Evolutionary conservation across 345 rosid species (phyloP), one percentile per base, ranked within the genome.

Genomic region (Carallia pectinifolia): DNA sequence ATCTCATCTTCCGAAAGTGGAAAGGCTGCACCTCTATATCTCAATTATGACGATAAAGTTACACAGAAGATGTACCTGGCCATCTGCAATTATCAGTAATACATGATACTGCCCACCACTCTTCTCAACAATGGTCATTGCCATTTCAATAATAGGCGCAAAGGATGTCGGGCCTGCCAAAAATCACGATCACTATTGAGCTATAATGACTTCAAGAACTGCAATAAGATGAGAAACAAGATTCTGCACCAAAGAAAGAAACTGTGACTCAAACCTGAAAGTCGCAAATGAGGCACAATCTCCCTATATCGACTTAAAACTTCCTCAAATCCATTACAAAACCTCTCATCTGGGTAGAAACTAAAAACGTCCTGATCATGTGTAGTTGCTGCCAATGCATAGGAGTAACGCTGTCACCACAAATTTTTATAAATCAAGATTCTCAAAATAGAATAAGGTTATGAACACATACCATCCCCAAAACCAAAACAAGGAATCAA

Each of bases 71-170:
- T 19, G 30, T 53, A 77, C 80, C 80, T 77, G 80, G 23, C 80
- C 80, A 56, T 77, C 80, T 18, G 76, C 80, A 27, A 77, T 77
- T 71, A 77, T 77, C 61, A 77, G 30, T 18, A 77, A 12, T 44
- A 77, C 80, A 67, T 77, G 80, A 64, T 77, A 77, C 66, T 77
- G 80, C 34, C 80, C 80, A 67, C 73, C 60, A 15, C 73, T 77
- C 61, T 67, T 55, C 66, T 77, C 80, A 37, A 77, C 80, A 71
- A 77, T 71, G 38, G 73, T 67, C 23, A 60, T 62, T 54, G 80
- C 73, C 80, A 67, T 77, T 53, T 77, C 80, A 62, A 77, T 71
- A 27, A 77, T 18, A 18, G 80, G 80, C n/a, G 76, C 80, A 77
- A 77, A 77, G 4, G 80, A 77, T 12, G 76, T 64, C 2, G 73